phyloP scores from a whole-genome alignment of 176 grass and related monocot species.

The Aegilops sharonensis region DNA sequence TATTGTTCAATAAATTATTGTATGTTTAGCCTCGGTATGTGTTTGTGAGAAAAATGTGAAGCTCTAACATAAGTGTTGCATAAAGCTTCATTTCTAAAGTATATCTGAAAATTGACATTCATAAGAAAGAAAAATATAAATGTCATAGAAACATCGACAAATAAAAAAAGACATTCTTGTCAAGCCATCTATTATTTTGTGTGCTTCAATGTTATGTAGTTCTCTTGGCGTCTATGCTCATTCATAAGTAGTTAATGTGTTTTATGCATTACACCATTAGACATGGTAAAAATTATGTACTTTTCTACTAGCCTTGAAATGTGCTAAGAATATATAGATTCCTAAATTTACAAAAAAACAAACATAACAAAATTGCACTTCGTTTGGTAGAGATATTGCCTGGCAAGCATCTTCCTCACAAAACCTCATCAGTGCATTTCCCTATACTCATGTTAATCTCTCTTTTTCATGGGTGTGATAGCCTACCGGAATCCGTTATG shows the following conservation, averaged over 20 bases:
- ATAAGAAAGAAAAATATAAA: background rate
- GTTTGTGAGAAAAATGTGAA: slow-evolving; percentile 12
- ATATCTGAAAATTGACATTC: background rate
- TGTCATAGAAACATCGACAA: background rate
- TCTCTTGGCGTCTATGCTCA: slow-evolving; percentile 18
- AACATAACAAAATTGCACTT: background rate
- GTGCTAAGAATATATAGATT: background rate
- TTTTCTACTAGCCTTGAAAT: background rate
- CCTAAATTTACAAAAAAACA: background rate
- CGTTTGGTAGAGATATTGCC: background rate
- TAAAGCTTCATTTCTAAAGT: background rate
- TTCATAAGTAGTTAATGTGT: background rate
- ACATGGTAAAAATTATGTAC: background rate
- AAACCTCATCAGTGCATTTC: background rate
- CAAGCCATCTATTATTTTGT: background rate
- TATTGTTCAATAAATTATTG: background rate
- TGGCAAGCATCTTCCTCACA: background rate
- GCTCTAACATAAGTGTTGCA: background rate
- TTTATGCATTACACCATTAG: background rate
- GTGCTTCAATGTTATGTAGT: background rate
- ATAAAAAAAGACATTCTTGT: background rate
- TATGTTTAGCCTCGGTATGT: background rate
- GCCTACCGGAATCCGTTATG: background rate
- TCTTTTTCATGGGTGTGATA: background rate
- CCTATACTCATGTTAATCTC: background rate